Conservation (phyloP, 2,329 filamentous ascomycete genomes). For the Diplodia seriata region DNA sequence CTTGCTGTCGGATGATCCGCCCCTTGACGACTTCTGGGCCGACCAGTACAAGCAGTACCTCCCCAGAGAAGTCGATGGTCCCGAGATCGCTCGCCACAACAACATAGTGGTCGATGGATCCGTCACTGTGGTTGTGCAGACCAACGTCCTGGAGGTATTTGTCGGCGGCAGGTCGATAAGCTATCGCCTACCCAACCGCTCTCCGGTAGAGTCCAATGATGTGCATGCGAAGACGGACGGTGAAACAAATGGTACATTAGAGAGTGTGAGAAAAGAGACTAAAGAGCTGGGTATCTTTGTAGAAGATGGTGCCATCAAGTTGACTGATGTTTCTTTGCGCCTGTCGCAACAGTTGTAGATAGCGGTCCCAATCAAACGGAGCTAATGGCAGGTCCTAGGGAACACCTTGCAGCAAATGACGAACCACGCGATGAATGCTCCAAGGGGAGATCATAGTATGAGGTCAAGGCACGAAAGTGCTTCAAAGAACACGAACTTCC, state of each 20-base stretch:
- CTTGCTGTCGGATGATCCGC: constrained; percentile 44
- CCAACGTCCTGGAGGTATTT: constrained; percentile 33
- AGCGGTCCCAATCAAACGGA: constrained; percentile 1
- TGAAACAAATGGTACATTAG: neutral
- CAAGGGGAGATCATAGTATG: neutral
- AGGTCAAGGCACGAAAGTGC: neutral
- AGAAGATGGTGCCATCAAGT: constrained; percentile 31
- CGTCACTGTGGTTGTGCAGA: constrained; percentile 14
- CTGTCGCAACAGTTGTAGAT: constrained; percentile 15
- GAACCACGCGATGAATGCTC: neutral
- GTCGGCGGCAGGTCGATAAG: constrained; percentile 35
- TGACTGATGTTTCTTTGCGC: constrained; percentile 18
- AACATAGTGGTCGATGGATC: constrained; percentile 1
- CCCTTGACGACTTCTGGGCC: constrained; percentile 51
- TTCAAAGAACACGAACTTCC: neutral
- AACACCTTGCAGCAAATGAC: neutral
- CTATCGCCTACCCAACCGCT: constrained; percentile 26
- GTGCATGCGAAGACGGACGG: neutral
- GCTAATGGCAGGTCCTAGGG: neutral
- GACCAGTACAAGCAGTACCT: constrained; percentile 47
- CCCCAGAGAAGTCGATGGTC: constrained; percentile 45
- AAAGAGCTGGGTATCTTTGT: constrained; percentile 34
- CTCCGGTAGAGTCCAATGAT: neutral
- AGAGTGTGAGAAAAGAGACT: constrained; percentile 2
- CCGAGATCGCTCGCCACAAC: constrained; percentile 47